A percentile compares a stretch with the other conserved stretches of the same genome.
Evolutionary conservation across 2,329 filamentous ascomycete genomes (phyloP).

Genomic region (Aspergillus sp.): DNA sequence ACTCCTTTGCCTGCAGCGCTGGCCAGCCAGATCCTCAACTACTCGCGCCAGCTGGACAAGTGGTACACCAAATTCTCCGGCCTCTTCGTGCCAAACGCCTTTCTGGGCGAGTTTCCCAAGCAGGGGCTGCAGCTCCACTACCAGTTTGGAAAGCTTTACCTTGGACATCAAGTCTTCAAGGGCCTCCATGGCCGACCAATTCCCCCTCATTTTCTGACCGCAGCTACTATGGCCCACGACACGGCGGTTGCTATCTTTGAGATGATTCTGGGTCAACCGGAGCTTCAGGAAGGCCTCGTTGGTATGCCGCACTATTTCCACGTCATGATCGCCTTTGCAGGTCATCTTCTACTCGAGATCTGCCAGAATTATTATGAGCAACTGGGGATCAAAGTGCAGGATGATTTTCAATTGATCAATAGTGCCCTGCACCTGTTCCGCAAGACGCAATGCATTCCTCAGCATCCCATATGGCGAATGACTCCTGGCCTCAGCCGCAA

Average conservation of each 20-base stretch:
- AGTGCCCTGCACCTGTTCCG: constrained; percentile 26
- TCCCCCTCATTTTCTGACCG: constrained; percentile 36
- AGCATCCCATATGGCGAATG: constrained; percentile 32
- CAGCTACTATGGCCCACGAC: constrained; percentile 34
- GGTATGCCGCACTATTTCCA: constrained; percentile 50
- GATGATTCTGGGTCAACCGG: constrained; percentile 42
- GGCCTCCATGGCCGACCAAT: constrained; percentile 45
- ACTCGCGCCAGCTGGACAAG: constrained; percentile 34
- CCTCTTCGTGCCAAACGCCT: constrained; percentile 29
- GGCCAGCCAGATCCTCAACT: constrained; percentile 33
- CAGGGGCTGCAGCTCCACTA: constrained; percentile 53
- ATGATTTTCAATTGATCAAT: constrained; percentile 22
- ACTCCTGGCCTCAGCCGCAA: constrained; percentile 29
- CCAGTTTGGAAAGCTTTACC: constrained; percentile 54
- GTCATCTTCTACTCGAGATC: constrained; percentile 47
- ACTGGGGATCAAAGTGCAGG: constrained; percentile 35
- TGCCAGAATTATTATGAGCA: constrained; percentile 43
- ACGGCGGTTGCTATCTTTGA: constrained; percentile 46
- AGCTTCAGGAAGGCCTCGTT: constrained; percentile 41
- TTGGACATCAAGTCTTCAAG: constrained; percentile 54
- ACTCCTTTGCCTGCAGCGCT: constrained; percentile 30
- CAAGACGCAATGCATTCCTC: constrained; percentile 24
- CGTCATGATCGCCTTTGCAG: constrained; percentile 50
- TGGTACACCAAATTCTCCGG: constrained; percentile 35
- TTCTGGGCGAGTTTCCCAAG: constrained; percentile 51